Evolutionary conservation across 2,329 filamentous ascomycete genomes (phyloP).

Genomic region (Cladosporium sp.): DNA sequence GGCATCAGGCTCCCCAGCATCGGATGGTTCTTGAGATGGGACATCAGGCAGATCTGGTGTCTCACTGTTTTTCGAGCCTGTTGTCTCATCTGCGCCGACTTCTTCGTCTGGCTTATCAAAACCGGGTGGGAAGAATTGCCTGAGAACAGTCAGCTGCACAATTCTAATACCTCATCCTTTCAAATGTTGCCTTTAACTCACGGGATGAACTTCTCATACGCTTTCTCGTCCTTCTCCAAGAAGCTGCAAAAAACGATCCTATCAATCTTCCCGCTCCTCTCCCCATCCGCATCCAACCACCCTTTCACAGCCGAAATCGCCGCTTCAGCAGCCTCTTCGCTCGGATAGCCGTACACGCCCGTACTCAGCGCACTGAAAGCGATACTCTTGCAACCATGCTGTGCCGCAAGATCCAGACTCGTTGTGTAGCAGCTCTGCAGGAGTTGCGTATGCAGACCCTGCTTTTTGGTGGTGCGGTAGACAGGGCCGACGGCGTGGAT

Average conservation of each 20-base stretch:
- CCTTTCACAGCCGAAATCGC: slow-evolving; percentile 60
- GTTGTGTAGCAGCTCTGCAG: slow-evolving; percentile 64
- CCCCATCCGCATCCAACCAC: slow-evolving; percentile 49
- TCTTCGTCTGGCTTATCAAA: slow-evolving; percentile 10
- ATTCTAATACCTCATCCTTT: no score
- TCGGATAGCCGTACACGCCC: slow-evolving; percentile 86
- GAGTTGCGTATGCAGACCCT: slow-evolving; percentile 38
- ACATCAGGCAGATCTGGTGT: slow-evolving; percentile 45
- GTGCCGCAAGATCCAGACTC: slow-evolving; percentile 67
- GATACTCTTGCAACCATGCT: slow-evolving; percentile 63
- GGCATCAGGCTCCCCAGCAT: slow-evolving; percentile 39
- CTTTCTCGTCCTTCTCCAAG: slow-evolving; percentile 67
- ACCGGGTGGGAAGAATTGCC: slow-evolving; percentile 34
- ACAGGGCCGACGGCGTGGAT: slow-evolving; percentile 91
- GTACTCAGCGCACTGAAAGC: slow-evolving; percentile 86
- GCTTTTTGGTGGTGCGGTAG: slow-evolving; percentile 49
- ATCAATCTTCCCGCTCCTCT: slow-evolving; percentile 51
- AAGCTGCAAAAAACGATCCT: slow-evolving; percentile 85
- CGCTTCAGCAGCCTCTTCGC: slow-evolving; percentile 63
- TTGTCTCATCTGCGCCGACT: not conserved
- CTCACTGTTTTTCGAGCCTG: slow-evolving; percentile 25
- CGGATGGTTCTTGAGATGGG: slow-evolving; percentile 44
- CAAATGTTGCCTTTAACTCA: slow-evolving; percentile 48
- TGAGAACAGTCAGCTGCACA: slow-evolving; percentile 14
- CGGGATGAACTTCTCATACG: slow-evolving; percentile 70